These are phyloP conservation scores for Phytophthora cryptogea DNA, from an alignment of 352 stramenopile genomes.

Conservation along the genomic window DNA sequence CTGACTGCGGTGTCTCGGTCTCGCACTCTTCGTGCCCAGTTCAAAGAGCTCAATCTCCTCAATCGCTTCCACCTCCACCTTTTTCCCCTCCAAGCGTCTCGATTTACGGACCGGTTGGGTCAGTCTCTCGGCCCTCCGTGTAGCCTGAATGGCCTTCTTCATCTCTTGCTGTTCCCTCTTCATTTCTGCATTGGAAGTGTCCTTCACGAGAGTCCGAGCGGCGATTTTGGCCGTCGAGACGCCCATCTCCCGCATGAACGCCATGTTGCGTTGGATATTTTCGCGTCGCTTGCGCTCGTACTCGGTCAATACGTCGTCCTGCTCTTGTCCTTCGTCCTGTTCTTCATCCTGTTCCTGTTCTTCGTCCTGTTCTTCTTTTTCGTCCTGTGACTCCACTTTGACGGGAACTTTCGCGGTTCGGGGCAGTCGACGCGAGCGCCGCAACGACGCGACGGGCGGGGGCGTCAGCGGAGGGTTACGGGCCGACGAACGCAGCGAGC, in stretches of 20 bases:
- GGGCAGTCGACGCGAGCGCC: slow-evolving; percentile 14
- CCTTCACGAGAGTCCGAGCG: slow-evolving; percentile 50
- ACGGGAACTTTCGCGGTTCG: neutral
- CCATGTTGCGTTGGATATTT: slow-evolving; percentile 86
- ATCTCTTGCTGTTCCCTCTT: slow-evolving; percentile 19
- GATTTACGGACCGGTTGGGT: slow-evolving; percentile 64
- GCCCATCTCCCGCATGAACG: slow-evolving; percentile 86
- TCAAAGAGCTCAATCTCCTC: slow-evolving; percentile 35
- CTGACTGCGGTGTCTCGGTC: slow-evolving; percentile 13
- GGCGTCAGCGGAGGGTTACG: slow-evolving; percentile 24
- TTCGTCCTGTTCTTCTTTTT: slow-evolving; percentile 1
- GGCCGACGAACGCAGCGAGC: slow-evolving; percentile 22
- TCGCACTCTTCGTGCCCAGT: slow-evolving; percentile 13
- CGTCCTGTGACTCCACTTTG: slow-evolving; percentile 17
- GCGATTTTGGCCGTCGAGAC: slow-evolving; percentile 77
- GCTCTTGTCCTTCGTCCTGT: slow-evolving; percentile 8
- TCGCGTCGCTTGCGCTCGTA: slow-evolving; percentile 84
- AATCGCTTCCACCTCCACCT: slow-evolving; percentile 44
- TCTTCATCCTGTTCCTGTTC: slow-evolving; percentile 10
- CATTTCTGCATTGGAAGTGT: slow-evolving; percentile 2
- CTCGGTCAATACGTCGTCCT: slow-evolving; percentile 44
- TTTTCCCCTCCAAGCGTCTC: slow-evolving; percentile 61
- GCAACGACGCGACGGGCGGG: slow-evolving; percentile 16
- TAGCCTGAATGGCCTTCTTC: slow-evolving; percentile 23
- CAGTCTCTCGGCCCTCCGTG: slow-evolving; percentile 16